Percentiles rank a stretch among this genome's conserved stretches.
Conservation (phyloP, 1,284 basidiomycete species). For the Boletellus deceptivus region DNA sequence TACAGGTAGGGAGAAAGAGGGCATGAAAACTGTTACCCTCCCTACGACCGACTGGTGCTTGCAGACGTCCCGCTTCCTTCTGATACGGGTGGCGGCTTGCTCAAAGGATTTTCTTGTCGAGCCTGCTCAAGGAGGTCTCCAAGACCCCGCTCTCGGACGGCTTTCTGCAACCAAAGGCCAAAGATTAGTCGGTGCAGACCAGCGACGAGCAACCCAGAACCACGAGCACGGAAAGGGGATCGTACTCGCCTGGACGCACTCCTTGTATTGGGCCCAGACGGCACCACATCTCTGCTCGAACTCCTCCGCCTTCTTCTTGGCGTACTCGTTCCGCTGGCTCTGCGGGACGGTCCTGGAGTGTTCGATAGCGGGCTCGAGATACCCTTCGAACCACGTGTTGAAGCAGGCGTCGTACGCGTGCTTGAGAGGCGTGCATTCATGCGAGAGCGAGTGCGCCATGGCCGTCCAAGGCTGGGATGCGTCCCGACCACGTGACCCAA, state of each 20-base stretch:
- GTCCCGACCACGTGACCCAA: background rate
- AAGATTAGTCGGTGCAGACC: background rate
- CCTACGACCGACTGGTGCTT: constrained; percentile 12
- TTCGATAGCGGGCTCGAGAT: constrained; percentile 75
- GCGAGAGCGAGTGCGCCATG: constrained; percentile 73
- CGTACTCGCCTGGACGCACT: constrained; percentile 67
- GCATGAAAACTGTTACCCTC: background rate
- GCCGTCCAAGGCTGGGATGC: no score
- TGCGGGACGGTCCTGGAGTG: constrained; percentile 42
- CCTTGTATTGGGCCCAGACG: constrained; percentile 76
- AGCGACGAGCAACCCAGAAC: background rate
- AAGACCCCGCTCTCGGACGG: constrained; percentile 78
- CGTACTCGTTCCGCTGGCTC: constrained; percentile 40
- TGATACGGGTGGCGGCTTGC: constrained; percentile 40
- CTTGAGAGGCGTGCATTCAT: constrained; percentile 87
- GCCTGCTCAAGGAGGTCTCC: constrained; percentile 78
- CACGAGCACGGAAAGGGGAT: background rate
- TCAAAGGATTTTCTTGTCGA: constrained; percentile 76
- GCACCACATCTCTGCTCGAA: constrained; percentile 82
- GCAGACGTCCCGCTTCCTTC: constrained; percentile 16
- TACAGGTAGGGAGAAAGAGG: background rate
- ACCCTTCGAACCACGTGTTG: constrained; percentile 95
- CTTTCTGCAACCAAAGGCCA: constrained; percentile 52
- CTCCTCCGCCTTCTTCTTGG: constrained; percentile 66
- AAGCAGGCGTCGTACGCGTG: constrained; percentile 91